These are phyloP conservation scores for Periglandula ipomoeae DNA, from an alignment of 2,329 filamentous ascomycete genomes.

Conservation along the genomic window DNA sequence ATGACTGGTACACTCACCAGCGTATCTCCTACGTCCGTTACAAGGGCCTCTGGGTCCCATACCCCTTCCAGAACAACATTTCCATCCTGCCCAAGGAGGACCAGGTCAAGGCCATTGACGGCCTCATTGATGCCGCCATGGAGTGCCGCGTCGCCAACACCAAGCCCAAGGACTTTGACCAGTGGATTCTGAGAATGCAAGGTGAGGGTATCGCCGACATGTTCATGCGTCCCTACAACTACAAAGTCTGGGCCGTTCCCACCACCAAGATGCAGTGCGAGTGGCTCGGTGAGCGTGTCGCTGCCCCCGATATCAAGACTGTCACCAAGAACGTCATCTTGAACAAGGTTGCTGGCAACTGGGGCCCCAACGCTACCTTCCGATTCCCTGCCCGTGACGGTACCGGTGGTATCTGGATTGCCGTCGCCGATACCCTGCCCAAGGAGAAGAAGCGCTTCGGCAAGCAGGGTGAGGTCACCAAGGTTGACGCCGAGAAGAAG, in stretches of 20 bases:
- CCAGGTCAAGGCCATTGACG: constrained; percentile 88
- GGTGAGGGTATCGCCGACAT: constrained; percentile 83
- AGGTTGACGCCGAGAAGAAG: constrained; percentile 81
- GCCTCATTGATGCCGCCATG: constrained; percentile 88
- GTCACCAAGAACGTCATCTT: constrained; percentile 92
- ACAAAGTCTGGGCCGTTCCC: constrained; percentile 98
- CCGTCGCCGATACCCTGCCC: constrained; percentile 86
- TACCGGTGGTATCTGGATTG: constrained; percentile 98
- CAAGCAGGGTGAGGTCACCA: constrained; percentile 71
- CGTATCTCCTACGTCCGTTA: constrained; percentile 98
- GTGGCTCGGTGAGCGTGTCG: constrained; percentile 98
- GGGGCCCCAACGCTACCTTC: constrained; percentile 98
- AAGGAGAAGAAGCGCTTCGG: constrained; percentile 88
- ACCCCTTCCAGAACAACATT: constrained; percentile 99
- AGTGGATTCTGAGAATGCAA: constrained; percentile 94
- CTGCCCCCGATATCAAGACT: constrained; percentile 88
- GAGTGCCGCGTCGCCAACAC: constrained; percentile 77
- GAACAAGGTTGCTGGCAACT: constrained; percentile 91
- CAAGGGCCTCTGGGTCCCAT: constrained; percentile 94
- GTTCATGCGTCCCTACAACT: constrained; percentile 99
- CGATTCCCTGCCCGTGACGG: constrained; percentile 92
- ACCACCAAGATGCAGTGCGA: constrained; percentile 99
- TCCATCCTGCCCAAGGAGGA: constrained; percentile 97
- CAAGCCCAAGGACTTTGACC: constrained; percentile 95
- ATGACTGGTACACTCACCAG: constrained; percentile 97